phyloP scores from a whole-genome alignment of 2,329 filamentous ascomycete species.

The Magnaporthiopsis rhizophila region DNA sequence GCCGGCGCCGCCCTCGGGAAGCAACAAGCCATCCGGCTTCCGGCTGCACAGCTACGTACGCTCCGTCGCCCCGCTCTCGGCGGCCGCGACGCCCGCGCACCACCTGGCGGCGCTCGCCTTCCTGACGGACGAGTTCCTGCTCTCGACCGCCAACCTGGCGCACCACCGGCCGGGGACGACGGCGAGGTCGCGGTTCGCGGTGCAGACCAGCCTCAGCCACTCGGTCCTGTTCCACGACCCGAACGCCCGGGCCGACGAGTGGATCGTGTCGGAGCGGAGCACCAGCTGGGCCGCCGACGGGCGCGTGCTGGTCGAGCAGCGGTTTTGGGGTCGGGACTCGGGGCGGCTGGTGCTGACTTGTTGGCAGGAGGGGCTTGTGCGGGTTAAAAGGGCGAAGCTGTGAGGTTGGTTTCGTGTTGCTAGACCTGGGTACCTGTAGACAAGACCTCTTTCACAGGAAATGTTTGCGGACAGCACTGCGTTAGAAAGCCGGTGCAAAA shows the following conservation, averaged over 20 bases:
- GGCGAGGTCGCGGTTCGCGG: not conserved
- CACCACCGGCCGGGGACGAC: not conserved
- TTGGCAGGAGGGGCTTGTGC: slow-evolving; percentile 8
- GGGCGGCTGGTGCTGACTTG: slow-evolving; percentile 3
- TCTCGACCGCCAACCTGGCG: slow-evolving; percentile 5
- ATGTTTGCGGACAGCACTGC: too few relatives aligned
- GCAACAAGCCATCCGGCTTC: not conserved
- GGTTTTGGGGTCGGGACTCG: slow-evolving; percentile 4
- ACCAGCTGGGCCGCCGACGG: slow-evolving; percentile 6
- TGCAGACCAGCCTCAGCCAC: slow-evolving; percentile 7
- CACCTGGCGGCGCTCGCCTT: slow-evolving; percentile 7
- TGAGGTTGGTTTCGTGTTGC: not conserved
- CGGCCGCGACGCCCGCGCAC: not conserved
- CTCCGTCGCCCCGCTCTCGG: slow-evolving; percentile 2
- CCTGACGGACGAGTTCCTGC: slow-evolving; percentile 6
- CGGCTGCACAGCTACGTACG: slow-evolving; percentile 7
- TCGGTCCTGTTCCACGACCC: slow-evolving; percentile 7
- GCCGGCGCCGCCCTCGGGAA: too few relatives aligned
- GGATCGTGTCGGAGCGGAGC: slow-evolving; percentile 6
- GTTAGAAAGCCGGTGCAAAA: too few relatives aligned
- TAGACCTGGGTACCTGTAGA: too few relatives aligned
- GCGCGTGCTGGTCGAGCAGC: slow-evolving; percentile 7
- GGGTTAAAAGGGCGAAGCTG: slow-evolving; percentile 1
- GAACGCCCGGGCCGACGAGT: slow-evolving; percentile 5
- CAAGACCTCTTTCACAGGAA: too few relatives aligned